A percentile compares a stretch with the other conserved stretches of the same genome.
Conservation (phyloP, 2,329 filamentous ascomycete species). For the Colletotrichum sp. region DNA sequence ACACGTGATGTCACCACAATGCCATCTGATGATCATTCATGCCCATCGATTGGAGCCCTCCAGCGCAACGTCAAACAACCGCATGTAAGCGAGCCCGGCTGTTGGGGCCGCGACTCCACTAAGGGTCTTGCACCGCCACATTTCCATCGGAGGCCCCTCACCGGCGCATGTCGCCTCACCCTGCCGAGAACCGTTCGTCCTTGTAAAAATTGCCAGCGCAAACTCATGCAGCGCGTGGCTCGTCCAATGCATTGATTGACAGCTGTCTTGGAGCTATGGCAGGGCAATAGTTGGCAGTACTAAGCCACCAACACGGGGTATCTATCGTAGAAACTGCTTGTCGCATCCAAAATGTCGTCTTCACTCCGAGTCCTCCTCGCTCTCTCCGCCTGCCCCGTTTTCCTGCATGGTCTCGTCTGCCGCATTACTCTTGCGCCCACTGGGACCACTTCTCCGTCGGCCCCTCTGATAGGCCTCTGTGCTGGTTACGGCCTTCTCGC, state of each 20-base stretch:
- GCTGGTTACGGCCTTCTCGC: constrained; percentile 61
- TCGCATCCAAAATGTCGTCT: not conserved
- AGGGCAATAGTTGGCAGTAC: not conserved
- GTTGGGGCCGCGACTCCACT: not conserved
- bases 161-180: not conserved
- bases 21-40: constrained; percentile 4
- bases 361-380: constrained; percentile 10
- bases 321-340: not conserved
- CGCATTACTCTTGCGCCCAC: constrained; percentile 35
- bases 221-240: not conserved
- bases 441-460: constrained; percentile 36
- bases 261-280: not conserved
- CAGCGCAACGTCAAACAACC: not conserved
- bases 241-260: not conserved
- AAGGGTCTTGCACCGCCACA: constrained; percentile 12
- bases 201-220: not conserved
- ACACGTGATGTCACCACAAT: constrained; percentile 22
- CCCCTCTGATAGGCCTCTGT: constrained; percentile 55
- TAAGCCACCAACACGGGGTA: constrained; percentile 8
- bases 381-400: constrained; percentile 31
- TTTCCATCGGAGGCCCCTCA: not conserved
- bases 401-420: constrained; percentile 27
- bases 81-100: constrained; percentile 13
- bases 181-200: not conserved
- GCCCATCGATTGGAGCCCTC: constrained; percentile 18